Conservation (phyloP, 192 early-diverging fungal genomes). For the Coemansia erecta region DNA sequence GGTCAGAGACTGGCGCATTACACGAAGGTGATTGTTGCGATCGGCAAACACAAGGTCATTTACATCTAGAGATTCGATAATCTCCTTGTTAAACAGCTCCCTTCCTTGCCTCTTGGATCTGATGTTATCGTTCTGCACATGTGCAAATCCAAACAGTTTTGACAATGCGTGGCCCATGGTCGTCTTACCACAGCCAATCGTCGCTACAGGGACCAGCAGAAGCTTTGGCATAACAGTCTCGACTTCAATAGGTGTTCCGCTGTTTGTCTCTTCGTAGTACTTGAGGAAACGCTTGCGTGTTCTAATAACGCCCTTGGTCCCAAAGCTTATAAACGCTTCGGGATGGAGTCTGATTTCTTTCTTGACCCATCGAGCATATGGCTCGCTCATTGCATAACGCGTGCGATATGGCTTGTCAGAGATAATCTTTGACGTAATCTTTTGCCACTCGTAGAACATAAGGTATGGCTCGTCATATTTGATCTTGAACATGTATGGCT, state of each 20-base stretch:
- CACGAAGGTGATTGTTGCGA: constrained; percentile 65
- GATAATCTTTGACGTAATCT: constrained; percentile 75
- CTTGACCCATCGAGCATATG: constrained; percentile 79
- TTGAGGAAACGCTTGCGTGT: constrained; percentile 78
- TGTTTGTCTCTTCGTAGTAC: constrained; percentile 48
- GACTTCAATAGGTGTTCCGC: constrained; percentile 17
- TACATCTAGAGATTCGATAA: constrained; percentile 57
- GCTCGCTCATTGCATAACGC: constrained; percentile 59
- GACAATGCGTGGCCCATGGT: constrained; percentile 58
- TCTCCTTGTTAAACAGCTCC: constrained; percentile 56
- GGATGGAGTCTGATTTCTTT: constrained; percentile 60
- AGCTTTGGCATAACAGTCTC: constrained; percentile 11
- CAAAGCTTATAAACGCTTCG: constrained; percentile 62
- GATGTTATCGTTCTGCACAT: constrained; percentile 84
- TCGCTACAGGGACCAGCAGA: constrained; percentile 66
- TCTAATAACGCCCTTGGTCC: constrained; percentile 75
- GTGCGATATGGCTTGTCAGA: constrained; percentile 43
- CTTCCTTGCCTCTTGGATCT: constrained; percentile 55
- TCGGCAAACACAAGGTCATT: constrained; percentile 77
- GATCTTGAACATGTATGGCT: constrained; percentile 79
- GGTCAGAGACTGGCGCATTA: constrained; percentile 57
- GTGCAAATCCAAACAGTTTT: constrained; percentile 63
- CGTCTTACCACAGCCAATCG: constrained; percentile 76
- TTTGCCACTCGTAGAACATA: constrained; percentile 94
- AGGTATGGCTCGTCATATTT: constrained; percentile 95